A percentile compares a stretch with the other conserved stretches of the same genome.
Conservation (phyloP, 2,329 filamentous ascomycete genomes). For the Colletotrichum sp. region DNA sequence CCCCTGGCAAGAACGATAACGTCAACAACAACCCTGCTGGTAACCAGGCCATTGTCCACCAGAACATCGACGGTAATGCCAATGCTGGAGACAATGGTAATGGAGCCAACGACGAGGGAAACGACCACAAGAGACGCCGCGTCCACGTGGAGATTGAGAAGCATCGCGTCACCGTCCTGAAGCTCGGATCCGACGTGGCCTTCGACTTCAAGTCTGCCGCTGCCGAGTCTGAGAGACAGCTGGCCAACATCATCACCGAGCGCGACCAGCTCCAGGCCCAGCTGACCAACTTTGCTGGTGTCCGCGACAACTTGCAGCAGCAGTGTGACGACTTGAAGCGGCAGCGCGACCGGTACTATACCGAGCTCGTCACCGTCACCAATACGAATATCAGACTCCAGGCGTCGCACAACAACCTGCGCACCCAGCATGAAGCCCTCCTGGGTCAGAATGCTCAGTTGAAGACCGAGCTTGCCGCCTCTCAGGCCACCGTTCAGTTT, state of each 20-base stretch:
- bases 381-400: not conserved
- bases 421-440: not conserved
- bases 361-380: not conserved
- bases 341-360: not conserved
- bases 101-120: not conserved
- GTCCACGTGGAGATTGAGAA: conserved; percentile 3
- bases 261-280: not conserved
- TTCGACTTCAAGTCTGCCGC: not conserved
- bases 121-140: not conserved
- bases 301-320: not conserved
- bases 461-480: not conserved
- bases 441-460: not conserved
- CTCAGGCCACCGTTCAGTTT: not conserved
- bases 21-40: not conserved
- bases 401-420: not conserved
- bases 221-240: not conserved
- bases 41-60: not conserved
- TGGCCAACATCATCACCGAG: not conserved
- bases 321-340: not conserved
- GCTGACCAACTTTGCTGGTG: not conserved
- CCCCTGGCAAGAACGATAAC: not conserved
- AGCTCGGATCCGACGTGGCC: not conserved
- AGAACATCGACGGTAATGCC: not conserved
- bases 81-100: not conserved
- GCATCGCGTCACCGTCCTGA: not conserved